A percentile compares a stretch with the other conserved stretches of the same genome.
phyloP scores from a whole-genome alignment of 1,139 yeast genomes.

The Magnusiomyces fungicola region DNA sequence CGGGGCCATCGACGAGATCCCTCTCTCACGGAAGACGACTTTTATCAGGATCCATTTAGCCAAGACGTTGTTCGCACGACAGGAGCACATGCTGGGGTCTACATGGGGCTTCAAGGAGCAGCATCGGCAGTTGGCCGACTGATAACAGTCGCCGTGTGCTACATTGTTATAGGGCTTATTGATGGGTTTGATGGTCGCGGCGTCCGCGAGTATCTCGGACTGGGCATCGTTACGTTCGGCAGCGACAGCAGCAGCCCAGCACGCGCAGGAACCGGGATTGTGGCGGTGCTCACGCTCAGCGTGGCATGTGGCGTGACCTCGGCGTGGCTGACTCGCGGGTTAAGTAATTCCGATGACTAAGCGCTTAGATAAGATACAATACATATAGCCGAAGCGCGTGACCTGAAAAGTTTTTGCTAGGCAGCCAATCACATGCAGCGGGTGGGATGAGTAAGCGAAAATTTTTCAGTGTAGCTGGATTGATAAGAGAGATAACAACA shows the following conservation, averaged over 20 bases:
- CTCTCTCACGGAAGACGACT: constrained; percentile 19
- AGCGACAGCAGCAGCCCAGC: too few species aligned
- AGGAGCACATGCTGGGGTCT: background rate
- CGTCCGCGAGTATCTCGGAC: background rate
- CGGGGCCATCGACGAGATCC: too few species aligned
- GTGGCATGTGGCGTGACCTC: background rate
- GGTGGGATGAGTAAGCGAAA: constrained; percentile 1
- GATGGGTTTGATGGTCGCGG: background rate
- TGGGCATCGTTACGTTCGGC: background rate
- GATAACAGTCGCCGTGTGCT: background rate
- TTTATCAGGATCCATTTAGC: constrained; percentile 14
- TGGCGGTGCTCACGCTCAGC: background rate
- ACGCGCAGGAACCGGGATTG: background rate
- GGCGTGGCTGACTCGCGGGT: background rate
- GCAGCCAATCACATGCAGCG: too few species aligned
- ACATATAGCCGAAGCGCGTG: too few species aligned
- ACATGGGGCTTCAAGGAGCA: background rate
- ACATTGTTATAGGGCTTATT: background rate
- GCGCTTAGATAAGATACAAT: too few species aligned
- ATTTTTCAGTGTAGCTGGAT: background rate
- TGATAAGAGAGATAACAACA: too few species aligned
- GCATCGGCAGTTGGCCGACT: background rate
- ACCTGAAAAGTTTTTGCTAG: too few species aligned
- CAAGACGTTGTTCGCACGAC: constrained; percentile 1
- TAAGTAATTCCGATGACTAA: too few species aligned